Base-by-base conservation (phyloP, 2,329 filamentous ascomycete genomes). In the Sporothrix sp. region DNA sequence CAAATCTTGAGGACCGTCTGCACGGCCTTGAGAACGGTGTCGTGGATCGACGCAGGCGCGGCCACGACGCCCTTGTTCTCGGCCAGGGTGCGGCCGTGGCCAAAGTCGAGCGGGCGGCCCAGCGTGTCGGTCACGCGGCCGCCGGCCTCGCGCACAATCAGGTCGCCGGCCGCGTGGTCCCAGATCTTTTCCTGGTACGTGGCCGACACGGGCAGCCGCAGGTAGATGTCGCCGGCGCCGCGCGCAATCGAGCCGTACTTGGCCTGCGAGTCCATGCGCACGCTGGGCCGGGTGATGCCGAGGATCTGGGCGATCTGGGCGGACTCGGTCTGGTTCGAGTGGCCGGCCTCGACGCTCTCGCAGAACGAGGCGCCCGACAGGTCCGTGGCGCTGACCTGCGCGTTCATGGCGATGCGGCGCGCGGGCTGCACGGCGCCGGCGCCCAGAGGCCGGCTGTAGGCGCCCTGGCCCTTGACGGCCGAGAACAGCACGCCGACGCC, bases 151-250 rank as follows among this genome's bases (percentile, higher is more conserved):
- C 90, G 78, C 36, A 97, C 93, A 58, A 98, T 90, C 53, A 98
- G 71, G 61, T 95, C 90, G 36, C 93, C 93, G 11, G 91, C 93
- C 16, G 93, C 93, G 66, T 98, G 93, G 65, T 98, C 93, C 93
- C 93, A 98, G 59, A 98, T 98, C 79, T 98, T 98, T 76, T 98
- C 93, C 66, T 95, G 82, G 71, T 98, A 98, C 49, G 84, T 83
- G 65, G 80, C 85, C 54, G 63, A 66, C 5, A 87, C 84, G 3
- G 93, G 93, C 52, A 98, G 71, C 49, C 94, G 80, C 52, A 98
- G 77, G 70, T 98, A 98, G 58, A 98, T 83, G 63, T 98, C 93
- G 45, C 90, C 93, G 5, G 90, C 89, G 40, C 93, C 93, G 56
- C 93, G 78, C 32, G 93, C 93, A 64, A 98, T 95, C 32, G 87